Percentiles rank a stretch among this genome's conserved stretches.
phyloP scores from a whole-genome alignment of 768 basidiomycete species.

The Paxillus involutus region DNA sequence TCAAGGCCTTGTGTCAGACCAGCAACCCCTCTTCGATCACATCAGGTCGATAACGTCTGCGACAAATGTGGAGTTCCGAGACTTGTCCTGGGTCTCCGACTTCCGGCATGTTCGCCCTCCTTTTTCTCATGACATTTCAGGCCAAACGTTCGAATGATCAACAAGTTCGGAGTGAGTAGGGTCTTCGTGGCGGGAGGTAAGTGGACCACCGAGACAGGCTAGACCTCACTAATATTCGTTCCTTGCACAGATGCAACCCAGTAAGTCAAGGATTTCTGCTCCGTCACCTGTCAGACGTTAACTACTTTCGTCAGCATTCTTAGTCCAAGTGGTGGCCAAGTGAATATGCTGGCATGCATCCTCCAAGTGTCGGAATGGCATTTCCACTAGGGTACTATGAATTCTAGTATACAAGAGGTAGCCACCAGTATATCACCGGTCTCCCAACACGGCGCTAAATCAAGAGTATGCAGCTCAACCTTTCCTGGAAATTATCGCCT shows the following conservation, averaged over 20 bases:
- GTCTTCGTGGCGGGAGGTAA: constrained; percentile 17
- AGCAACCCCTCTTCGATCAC: background rate
- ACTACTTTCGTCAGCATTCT: constrained; percentile 1
- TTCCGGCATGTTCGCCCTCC: no score
- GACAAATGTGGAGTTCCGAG: constrained; percentile 5
- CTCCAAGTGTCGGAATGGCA: background rate
- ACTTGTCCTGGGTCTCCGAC: no score
- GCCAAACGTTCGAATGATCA: constrained; percentile 11
- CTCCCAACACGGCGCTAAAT: background rate
- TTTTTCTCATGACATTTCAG: background rate
- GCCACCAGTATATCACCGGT: background rate
- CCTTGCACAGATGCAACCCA: constrained; percentile 9
- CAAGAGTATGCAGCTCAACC: constrained; percentile 24
- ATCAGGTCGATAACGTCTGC: background rate
- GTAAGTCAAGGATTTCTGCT: background rate
- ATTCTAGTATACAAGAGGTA: constrained; percentile 18
- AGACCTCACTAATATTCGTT: background rate
- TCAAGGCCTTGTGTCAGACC: background rate
- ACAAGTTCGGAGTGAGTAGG: constrained; percentile 9
- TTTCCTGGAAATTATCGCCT: constrained; percentile 20
- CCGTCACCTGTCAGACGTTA: background rate
- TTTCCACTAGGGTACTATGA: constrained; percentile 5
- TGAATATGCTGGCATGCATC: background rate
- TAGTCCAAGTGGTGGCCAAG: constrained; percentile 12
- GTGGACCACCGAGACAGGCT: background rate